phyloP scores from a whole-genome alignment of 495 filamentous ascomycete species.

The Barbatosphaeria neglecta region DNA sequence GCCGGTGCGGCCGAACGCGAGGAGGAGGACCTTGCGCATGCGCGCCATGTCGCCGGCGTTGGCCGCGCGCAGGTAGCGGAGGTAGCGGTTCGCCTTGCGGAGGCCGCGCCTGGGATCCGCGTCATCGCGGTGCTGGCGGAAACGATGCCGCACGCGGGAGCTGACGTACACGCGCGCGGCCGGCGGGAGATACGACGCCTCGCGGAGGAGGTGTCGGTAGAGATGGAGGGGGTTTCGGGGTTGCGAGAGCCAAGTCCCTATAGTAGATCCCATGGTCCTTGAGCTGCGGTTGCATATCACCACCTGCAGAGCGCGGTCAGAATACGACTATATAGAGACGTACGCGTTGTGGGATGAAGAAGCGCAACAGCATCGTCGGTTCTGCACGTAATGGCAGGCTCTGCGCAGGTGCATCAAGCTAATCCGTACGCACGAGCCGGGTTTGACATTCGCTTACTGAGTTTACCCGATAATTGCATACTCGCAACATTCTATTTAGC shows the following conservation, averaged over 20 bases:
- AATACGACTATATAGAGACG: slow-evolving; percentile 1
- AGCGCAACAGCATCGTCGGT: no score
- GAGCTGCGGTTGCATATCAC: no score
- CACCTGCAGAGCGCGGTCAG: no score
- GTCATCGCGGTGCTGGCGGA: slow-evolving; percentile 20
- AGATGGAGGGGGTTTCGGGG: slow-evolving; percentile 45
- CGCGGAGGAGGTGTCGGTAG: slow-evolving; percentile 68
- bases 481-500: no score
- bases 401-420: no score
- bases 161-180: slow-evolving; percentile 50
- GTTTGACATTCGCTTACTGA: no score
- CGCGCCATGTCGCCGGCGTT: slow-evolving; percentile 46
- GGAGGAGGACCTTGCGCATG: slow-evolving; percentile 50
- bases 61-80: slow-evolving; percentile 31
- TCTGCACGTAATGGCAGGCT: no score
- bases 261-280: no score
- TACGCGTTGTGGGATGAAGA: no score
- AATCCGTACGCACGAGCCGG: no score
- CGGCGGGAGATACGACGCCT: slow-evolving; percentile 71
- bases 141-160: slow-evolving; percentile 47
- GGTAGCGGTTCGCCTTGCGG: slow-evolving; percentile 18
- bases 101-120: slow-evolving; percentile 4
- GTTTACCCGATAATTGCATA: no score
- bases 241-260: slow-evolving; percentile 7
- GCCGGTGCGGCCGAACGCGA: slow-evolving; percentile 67